These are phyloP conservation scores for Penicillium robsamsonii DNA, from an alignment of 495 filamentous ascomycete species.

Conservation along the genomic window DNA sequence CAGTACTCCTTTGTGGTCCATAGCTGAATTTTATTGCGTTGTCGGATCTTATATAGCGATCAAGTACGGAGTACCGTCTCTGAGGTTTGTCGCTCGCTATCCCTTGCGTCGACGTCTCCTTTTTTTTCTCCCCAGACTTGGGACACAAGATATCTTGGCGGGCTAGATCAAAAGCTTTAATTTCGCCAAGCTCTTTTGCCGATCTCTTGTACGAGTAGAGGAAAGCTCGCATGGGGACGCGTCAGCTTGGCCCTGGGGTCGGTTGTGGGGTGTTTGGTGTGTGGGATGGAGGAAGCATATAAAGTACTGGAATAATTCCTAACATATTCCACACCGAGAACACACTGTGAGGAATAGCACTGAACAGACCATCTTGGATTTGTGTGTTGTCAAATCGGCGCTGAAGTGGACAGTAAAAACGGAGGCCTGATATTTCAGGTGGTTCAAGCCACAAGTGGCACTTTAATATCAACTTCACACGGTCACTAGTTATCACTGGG, in stretches of 20 bases:
- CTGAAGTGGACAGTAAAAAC: not conserved
- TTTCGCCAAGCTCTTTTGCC: slow-evolving; percentile 7
- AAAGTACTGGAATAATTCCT: not conserved
- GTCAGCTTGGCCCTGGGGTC: slow-evolving; percentile 1
- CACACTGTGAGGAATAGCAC: not conserved
- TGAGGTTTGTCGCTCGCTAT: not conserved
- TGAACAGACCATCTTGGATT: not conserved
- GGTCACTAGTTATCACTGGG: not conserved
- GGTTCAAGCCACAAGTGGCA: not conserved
- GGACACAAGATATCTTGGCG: slow-evolving; percentile 1
- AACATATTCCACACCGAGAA: not conserved
- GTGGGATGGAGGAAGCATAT: not conserved
- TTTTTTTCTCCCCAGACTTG: not conserved
- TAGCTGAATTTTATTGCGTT: not conserved
- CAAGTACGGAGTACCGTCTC: too few species aligned
- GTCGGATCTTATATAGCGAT: not conserved
- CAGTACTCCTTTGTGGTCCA: slow-evolving; percentile 1
- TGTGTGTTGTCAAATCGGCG: not conserved
- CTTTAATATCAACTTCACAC: not conserved
- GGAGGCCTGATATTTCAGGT: not conserved
- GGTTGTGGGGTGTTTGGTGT: not conserved
- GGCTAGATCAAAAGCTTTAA: not conserved
- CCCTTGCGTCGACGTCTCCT: not conserved
- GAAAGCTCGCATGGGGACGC: slow-evolving; percentile 4
- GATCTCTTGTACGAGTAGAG: not conserved